These are phyloP conservation scores for Beauveria australis DNA, from an alignment of 2,329 filamentous ascomycete species.

Conservation along the genomic window DNA sequence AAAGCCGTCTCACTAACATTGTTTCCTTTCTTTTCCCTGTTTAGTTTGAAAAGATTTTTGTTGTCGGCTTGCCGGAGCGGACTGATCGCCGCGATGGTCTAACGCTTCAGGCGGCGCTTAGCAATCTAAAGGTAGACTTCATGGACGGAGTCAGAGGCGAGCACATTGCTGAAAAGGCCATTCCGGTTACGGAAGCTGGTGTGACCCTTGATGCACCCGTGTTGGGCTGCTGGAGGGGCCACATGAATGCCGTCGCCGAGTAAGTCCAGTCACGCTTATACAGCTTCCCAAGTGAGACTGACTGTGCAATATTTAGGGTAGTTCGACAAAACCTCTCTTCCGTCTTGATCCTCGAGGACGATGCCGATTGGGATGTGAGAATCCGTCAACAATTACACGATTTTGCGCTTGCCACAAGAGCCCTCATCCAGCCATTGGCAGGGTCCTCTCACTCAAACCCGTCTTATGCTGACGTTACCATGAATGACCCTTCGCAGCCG, in stretches of 20 bases:
- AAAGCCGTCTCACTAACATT: too few relatives aligned
- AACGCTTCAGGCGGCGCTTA: slow-evolving; percentile 37
- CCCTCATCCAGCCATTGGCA: slow-evolving; percentile 24
- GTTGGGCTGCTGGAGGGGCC: slow-evolving; percentile 30
- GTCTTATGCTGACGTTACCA: slow-evolving; percentile 19
- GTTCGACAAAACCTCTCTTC: slow-evolving; percentile 36
- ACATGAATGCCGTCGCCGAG: slow-evolving; percentile 30
- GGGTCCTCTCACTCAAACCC: background rate
- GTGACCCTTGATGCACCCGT: slow-evolving; percentile 20
- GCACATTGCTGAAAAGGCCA: slow-evolving; percentile 29
- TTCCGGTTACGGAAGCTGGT: slow-evolving; percentile 25
- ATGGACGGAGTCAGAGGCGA: slow-evolving; percentile 35
- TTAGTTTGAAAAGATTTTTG: slow-evolving; percentile 46
- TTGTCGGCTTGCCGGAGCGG: slow-evolving; percentile 41
- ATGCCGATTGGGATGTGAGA: slow-evolving; percentile 48
- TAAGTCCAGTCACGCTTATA: slow-evolving; percentile 11
- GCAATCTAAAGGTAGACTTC: slow-evolving; percentile 36
- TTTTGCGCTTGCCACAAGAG: slow-evolving; percentile 29
- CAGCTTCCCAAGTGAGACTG: slow-evolving; percentile 13
- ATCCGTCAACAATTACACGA: slow-evolving; percentile 39
- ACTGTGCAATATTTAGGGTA: slow-evolving; percentile 20
- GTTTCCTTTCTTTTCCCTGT: background rate
- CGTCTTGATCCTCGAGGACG: slow-evolving; percentile 48
- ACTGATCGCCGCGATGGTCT: slow-evolving; percentile 45
- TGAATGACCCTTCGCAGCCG: slow-evolving; percentile 13